Base-by-base conservation (phyloP, 768 basidiomycete genomes). In the Pleurotus tuoliensis region DNA sequence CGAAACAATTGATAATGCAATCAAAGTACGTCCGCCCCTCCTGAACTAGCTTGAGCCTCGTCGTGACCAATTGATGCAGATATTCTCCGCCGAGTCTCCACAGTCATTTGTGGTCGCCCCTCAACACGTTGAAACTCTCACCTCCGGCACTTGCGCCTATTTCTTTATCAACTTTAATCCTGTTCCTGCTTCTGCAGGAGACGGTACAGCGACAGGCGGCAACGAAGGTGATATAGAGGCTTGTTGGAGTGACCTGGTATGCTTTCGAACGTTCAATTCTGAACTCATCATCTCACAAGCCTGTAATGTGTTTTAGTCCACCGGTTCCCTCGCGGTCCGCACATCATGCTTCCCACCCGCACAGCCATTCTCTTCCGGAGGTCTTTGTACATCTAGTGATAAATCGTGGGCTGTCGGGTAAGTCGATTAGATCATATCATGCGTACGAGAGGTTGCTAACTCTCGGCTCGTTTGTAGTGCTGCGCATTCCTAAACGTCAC, bases 321-420 rank as follows among this genome's bases (percentile, higher is more conserved):
- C 30, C 30, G 11, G 9, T 34, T 34, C 30, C 30, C 11, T 34
- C 8, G 34, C 18, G 16, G 56, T 48, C 5, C 47, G 47, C 15
- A 48, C 15, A 34, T 27, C 56, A 5, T 57, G 56, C 20, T 57
- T 57, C 47, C 56, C 56, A 12, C 56, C 56, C 50, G 25, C 38
- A 6, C 47, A 49, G 22, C 56, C 56, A 24, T 49, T 57, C 56
- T 51, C 47, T 37, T 57, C 56, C 4, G 56, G 50, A 25, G 56
- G 56, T 3, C 48, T 57, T 24, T 57, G 56, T 22, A 38, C 47
- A 12, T 49, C 56, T 7, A 5, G 37, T 25, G 30, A 34, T 34
- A 34, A 34, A 34, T 34, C 30, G 30, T 34, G 30, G 30, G 30
- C 30, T 34, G 30, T 34, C 30, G 30, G 30, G 30, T 34, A 34